These are phyloP conservation scores for Takashimella tepidaria DNA, from an alignment of 1,284 basidiomycete species.

Conservation along the genomic window DNA sequence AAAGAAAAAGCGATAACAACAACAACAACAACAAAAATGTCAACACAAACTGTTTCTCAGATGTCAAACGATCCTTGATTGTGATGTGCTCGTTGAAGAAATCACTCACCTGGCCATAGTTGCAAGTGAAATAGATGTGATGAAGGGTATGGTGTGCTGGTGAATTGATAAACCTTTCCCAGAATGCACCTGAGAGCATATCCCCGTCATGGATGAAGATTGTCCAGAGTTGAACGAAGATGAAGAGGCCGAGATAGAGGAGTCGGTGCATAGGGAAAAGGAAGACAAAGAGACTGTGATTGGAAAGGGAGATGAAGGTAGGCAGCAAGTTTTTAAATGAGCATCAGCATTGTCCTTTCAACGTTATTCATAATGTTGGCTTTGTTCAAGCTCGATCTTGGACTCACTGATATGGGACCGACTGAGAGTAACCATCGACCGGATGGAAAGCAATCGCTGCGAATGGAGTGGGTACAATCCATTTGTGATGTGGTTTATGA, in stretches of 20 bases:
- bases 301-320: neutral
- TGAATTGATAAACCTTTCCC: slow-evolving; percentile 87
- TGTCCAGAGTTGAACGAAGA: slow-evolving; percentile 85
- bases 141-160: slow-evolving; percentile 97
- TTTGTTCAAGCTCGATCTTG: neutral
- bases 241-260: slow-evolving; percentile 75
- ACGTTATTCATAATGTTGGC: no score
- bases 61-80: no score
- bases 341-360: no score
- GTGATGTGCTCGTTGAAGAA: no score
- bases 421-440: slow-evolving; percentile 88
- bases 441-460: slow-evolving; percentile 98
- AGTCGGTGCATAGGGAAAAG: slow-evolving; percentile 84
- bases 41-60: no score
- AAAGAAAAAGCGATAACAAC: no score
- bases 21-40: no score
- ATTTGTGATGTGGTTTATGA: slow-evolving; percentile 98
- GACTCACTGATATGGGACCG: slow-evolving; percentile 76
- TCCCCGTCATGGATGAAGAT: slow-evolving; percentile 99
- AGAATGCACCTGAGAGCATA: slow-evolving; percentile 89
- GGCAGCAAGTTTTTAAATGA: no score
- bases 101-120: slow-evolving; percentile 70
- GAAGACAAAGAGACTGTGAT: slow-evolving; percentile 66
- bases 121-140: slow-evolving; percentile 91
- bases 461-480: slow-evolving; percentile 96